Evolutionary conservation across 78 protist species (phyloP).

Genomic region (Goniomonas avonlea): DNA sequence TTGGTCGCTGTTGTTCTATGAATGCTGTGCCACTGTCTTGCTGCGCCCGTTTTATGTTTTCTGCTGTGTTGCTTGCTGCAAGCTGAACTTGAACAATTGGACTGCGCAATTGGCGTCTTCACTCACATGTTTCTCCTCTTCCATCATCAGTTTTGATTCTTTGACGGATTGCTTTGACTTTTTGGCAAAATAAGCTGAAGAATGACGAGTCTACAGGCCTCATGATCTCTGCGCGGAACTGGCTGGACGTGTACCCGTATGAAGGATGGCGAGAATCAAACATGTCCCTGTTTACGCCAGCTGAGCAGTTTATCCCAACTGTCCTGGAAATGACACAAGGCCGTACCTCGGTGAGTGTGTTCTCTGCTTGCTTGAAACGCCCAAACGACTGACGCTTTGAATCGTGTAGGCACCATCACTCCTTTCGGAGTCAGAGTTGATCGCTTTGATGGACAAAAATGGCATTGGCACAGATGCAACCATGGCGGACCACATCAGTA

Average conservation of each 20-base stretch:
- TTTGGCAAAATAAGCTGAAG: background rate
- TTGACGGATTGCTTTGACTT: background rate
- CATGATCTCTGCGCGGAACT: conserved; percentile 54
- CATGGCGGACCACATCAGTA: conserved; percentile 91
- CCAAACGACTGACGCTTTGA: too few species aligned
- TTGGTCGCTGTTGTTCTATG: background rate
- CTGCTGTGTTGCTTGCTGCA: background rate
- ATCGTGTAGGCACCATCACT: conserved; percentile 76
- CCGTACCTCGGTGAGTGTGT: conserved; percentile 46
- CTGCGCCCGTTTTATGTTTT: background rate
- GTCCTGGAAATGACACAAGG: conserved; percentile 53
- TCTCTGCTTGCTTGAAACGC: too few species aligned
- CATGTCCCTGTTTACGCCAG: conserved; percentile 65
- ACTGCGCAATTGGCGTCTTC: background rate
- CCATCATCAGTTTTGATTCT: background rate
- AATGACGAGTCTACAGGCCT: conserved; percentile 37
- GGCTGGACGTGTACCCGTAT: conserved; percentile 48
- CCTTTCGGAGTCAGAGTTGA: conserved; percentile 86
- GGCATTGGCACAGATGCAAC: conserved; percentile 93
- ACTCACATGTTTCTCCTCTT: background rate
- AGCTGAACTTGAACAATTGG: background rate
- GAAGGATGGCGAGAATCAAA: conserved; percentile 72
- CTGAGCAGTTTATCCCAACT: conserved; percentile 65
- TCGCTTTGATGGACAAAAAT: conserved; percentile 85
- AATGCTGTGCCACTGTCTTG: background rate